Evolutionary conservation across 2,329 filamentous ascomycete genomes (phyloP), one percentile per base, ranked within the genome.

Genomic region (Trichoderma sp.): DNA sequence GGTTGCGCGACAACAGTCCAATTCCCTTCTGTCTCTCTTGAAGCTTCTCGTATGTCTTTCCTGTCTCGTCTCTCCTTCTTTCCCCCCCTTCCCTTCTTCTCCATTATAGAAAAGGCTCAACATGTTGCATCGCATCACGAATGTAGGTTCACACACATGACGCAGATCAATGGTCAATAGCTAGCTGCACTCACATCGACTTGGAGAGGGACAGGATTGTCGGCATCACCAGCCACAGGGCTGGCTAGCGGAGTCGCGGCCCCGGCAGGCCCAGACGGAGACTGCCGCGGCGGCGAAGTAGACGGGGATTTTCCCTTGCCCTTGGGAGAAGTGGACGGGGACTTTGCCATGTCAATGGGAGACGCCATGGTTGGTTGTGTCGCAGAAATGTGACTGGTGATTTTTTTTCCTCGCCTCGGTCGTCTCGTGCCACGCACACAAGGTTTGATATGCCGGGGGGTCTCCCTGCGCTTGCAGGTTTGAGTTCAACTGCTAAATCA

Each of bases 151-250:
- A 37, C 22, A 22, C 15, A 52, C n/a, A 15, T 54, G 39, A 48
- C 17, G 19, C 27, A 19, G 19, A 37, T 19, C 29, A 5, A 25
- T 15, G 10, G 13, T n/a, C n/a, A n/a, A n/a, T n/a, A n/a, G n/a
- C n/a, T 27, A 5, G 56, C n/a, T 39, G n/a, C 10, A 54, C 71
- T 69, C 64, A 72, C 73, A 54, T 75, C 73, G 42, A 75, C 71
- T 27, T 73, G 72, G 12, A 75, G 68, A 12, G 73, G 73, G 22
- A 68, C 70, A 34, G 72, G 70, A 39, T 70, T 60, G n/a, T 70
- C 69, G 12, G 66, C 59, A 50, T 68, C 66, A 27, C 66, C 58
- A 56, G 37, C 35, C 54, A 67, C 66, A 19, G 39, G 59, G 13
- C 66, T 22, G 27, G 66, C 37, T n/a, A 60, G 48, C 35, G 25